Percentiles rank a stretch among this genome's conserved stretches.
phyloP scores from a whole-genome alignment of 108 stramenopile genomes.

The Nannochloropsis oceanica region DNA sequence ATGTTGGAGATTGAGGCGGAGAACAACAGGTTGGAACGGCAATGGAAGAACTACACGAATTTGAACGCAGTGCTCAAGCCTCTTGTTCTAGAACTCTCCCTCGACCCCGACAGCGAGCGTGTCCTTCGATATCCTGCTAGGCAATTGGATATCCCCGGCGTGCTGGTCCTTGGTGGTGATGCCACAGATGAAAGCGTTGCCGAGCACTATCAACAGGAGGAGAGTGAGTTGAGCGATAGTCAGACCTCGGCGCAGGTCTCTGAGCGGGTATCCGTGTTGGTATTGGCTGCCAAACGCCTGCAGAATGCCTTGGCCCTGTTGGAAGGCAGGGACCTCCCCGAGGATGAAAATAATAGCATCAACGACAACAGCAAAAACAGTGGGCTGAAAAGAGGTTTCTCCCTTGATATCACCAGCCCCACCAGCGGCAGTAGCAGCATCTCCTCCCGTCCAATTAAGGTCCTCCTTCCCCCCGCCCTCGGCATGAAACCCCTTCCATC shows the following conservation, averaged over 20 bases:
- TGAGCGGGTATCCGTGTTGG: not conserved
- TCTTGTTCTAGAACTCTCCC: not conserved
- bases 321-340: not conserved
- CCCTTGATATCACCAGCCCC: not conserved
- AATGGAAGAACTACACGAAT: not conserved
- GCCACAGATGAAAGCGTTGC: too few relatives aligned
- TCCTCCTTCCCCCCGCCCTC: not conserved
- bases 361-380: not conserved
- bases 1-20: not conserved
- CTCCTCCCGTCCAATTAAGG: not conserved
- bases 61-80: not conserved
- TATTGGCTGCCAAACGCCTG: not conserved
- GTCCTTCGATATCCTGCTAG: not conserved
- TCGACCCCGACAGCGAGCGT: not conserved
- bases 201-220: not conserved
- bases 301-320: not conserved
- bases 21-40: not conserved
- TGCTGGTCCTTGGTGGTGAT: too few relatives aligned
- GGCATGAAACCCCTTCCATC: not conserved
- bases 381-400: not conserved
- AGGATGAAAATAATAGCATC: not conserved
- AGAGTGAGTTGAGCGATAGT: not conserved
- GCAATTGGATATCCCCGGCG: not conserved
- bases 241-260: not conserved
- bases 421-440: not conserved